phyloP scores from a whole-genome alignment of 1,139 yeast species.

The Geotrichum europaeum region DNA sequence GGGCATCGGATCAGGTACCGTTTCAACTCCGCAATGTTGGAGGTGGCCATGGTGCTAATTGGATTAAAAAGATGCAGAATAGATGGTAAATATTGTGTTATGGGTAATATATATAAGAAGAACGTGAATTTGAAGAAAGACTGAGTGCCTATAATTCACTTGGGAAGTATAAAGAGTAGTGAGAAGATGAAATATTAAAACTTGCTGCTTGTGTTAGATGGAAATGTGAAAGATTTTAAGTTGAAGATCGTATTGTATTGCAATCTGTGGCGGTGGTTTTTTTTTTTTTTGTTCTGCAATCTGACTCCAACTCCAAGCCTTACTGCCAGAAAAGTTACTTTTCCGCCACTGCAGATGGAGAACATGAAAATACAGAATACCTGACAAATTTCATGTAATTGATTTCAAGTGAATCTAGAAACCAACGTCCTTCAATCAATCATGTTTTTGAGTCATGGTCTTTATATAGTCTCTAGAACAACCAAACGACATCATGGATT shows the following conservation, averaged over 20 bases:
- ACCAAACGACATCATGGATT: too few species aligned
- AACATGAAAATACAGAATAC: too few species aligned
- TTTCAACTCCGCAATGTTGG: conserved; percentile 21
- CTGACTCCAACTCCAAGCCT: neutral
- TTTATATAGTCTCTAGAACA: too few species aligned
- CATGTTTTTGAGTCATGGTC: too few species aligned
- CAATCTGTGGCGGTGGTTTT: neutral
- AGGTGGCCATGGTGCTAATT: conserved; percentile 1
- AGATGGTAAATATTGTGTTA: neutral
- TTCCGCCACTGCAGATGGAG: too few species aligned
- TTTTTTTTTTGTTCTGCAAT: neutral
- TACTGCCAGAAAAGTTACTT: too few species aligned
- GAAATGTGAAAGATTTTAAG: neutral
- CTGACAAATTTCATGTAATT: too few species aligned
- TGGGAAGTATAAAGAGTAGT: neutral
- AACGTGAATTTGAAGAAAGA: neutral
- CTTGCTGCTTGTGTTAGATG: neutral
- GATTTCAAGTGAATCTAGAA: too few species aligned
- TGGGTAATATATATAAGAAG: neutral
- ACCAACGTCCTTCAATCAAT: too few species aligned
- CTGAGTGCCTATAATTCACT: neutral
- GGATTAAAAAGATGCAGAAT: neutral
- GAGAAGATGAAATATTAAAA: neutral
- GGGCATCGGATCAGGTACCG: conserved; percentile 30
- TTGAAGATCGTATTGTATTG: neutral